A percentile compares a stretch with the other conserved stretches of the same genome.
Evolutionary conservation across 192 early-diverging fungal genomes (phyloP).

Genomic region (Umbelopsis ramanniana): DNA sequence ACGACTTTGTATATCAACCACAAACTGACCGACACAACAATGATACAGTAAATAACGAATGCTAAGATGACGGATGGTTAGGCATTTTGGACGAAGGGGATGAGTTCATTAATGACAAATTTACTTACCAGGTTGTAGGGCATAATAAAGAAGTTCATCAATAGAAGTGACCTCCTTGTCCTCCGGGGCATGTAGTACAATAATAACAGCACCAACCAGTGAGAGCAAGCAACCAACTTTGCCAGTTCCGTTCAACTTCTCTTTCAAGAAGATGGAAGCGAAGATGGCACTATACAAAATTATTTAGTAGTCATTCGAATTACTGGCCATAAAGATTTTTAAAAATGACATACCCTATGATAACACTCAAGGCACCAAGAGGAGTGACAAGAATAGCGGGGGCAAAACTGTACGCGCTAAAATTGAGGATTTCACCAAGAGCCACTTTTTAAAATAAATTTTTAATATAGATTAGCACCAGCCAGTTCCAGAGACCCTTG

Average conservation of each 20-base stretch:
- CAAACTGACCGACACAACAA: constrained; percentile 65
- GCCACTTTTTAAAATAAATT: constrained; percentile 64
- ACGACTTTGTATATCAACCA: constrained; percentile 85
- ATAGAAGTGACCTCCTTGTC: constrained; percentile 81
- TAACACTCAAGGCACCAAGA: constrained; percentile 86
- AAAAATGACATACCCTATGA: constrained; percentile 66
- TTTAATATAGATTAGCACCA: constrained; percentile 19
- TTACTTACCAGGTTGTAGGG: constrained; percentile 69
- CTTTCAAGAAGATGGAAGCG: constrained; percentile 87
- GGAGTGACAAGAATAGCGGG: constrained; percentile 96
- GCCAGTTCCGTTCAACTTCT: constrained; percentile 80
- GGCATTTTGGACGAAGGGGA: background rate
- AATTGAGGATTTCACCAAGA: constrained; percentile 90
- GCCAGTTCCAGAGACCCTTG: background rate
- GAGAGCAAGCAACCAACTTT: constrained; percentile 90
- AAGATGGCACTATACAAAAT: constrained; percentile 70
- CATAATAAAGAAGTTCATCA: constrained; percentile 84
- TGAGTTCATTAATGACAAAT: background rate
- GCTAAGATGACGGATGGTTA: constrained; percentile 44
- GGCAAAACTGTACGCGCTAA: constrained; percentile 94
- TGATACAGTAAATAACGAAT: constrained; percentile 80
- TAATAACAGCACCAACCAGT: constrained; percentile 85
- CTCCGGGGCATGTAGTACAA: constrained; percentile 86
- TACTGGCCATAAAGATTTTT: background rate
- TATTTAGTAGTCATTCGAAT: background rate